Evolutionary conservation across 371 early-diverging fungal species (phyloP).

Genomic region (Mortierella sp.): DNA sequence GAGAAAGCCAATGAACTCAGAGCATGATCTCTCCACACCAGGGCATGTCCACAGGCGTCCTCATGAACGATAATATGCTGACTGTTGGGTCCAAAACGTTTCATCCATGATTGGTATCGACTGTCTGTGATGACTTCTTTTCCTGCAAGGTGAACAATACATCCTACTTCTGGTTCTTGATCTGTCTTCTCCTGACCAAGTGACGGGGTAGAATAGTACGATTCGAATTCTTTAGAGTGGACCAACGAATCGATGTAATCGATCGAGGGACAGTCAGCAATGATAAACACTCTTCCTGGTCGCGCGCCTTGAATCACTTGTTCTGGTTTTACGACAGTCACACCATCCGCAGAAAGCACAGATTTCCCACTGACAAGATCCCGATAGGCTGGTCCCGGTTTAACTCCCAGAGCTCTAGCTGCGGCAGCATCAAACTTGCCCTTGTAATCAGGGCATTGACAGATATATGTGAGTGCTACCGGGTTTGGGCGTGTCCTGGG

Average conservation of each 20-base stretch:
- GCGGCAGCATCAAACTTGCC: constrained; percentile 83
- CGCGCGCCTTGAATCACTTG: constrained; percentile 67
- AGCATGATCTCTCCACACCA: constrained; percentile 66
- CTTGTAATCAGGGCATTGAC: constrained; percentile 73
- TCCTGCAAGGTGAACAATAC: constrained; percentile 74
- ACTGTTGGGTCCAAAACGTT: constrained; percentile 65
- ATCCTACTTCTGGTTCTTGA: background rate
- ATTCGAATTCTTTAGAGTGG: constrained; percentile 53
- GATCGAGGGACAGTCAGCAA: constrained; percentile 81
- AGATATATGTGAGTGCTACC: constrained; percentile 72
- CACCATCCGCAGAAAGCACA: constrained; percentile 68
- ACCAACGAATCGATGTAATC: constrained; percentile 69
- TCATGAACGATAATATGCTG: constrained; percentile 72
- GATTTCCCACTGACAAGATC: constrained; percentile 70
- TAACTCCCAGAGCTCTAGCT: constrained; percentile 77
- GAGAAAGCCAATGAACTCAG: constrained; percentile 63
- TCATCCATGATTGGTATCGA: constrained; percentile 77
- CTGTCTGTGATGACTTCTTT: constrained; percentile 68
- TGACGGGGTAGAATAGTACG: constrained; percentile 30
- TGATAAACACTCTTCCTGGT: constrained; percentile 71
- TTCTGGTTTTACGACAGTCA: constrained; percentile 72
- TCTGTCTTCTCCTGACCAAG: too few relatives aligned
- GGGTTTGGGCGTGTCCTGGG: constrained; percentile 54
- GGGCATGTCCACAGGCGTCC: constrained; percentile 60
- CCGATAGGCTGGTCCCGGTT: constrained; percentile 77